Base-by-base conservation (phyloP, 2,329 filamentous ascomycete species). In the Helotiales sp. region DNA sequence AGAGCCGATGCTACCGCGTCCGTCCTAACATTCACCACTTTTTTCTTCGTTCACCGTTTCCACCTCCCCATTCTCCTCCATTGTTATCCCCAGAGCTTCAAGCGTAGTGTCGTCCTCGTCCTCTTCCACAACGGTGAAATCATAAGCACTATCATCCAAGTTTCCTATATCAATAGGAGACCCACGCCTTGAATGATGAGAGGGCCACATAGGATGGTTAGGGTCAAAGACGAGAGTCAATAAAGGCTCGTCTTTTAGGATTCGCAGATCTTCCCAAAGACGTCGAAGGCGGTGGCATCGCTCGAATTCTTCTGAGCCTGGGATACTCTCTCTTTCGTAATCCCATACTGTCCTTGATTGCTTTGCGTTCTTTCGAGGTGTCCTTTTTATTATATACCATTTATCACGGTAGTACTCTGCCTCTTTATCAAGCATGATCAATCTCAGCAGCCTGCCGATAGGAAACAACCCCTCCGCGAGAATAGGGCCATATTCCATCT, bases 391-490 rank as follows among this genome's bases (percentile, higher is more conserved):
- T 22, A 11, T 32, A 49, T 50, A 22, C 58, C 58, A 43, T 26
- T 32, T 61, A 45, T 34, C 32, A 15, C 20, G 24, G 22, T 65
- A 65, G 37, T 37, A 61, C 22, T 34, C 34, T 0, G 65, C 69
- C 11, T 54, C 34, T 0, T 50, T 52, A 22, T 61, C 17, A 1
- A 73, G 26, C 1, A 52, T 60, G 30, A 74, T 47, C 0, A 61
- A 1, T 0, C 47, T 26, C 3, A 74, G 37, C 1, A 74, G 47
- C 2, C 70, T 65, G 2, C 69, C 62, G 17, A 70, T 22, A 2
- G 66, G 67, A 26, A 72, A 69, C 8, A 26, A 32, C 1, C 22
- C 24, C 11, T 72, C 68, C 11, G 69, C 69, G 13, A 73, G 61
- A 17, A 69, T 49, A 8, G 69, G 69, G 3, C 71, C 69, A 15